A percentile compares a stretch with the other conserved stretches of the same genome.
Evolutionary conservation across 176 grass and related monocot genomes (phyloP).

Genomic region (Leersia perrieri): DNA sequence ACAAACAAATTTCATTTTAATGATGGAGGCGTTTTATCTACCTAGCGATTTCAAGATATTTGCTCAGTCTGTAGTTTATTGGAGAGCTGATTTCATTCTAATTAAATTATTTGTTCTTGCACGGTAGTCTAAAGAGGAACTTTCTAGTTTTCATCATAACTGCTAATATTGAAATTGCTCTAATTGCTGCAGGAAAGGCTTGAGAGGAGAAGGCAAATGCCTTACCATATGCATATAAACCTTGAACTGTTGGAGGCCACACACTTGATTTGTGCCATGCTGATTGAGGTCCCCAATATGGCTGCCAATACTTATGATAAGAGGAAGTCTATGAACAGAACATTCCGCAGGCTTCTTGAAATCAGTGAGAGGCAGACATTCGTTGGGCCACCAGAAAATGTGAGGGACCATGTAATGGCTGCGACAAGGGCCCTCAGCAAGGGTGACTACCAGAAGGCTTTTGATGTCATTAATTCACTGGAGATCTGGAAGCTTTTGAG

Average conservation of each 20-base stretch:
- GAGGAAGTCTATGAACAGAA: conserved; percentile 73
- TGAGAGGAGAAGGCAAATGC: conserved; percentile 95
- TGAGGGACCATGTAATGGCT: conserved; percentile 92
- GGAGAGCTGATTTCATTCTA: conserved; percentile 3
- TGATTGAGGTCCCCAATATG: conserved; percentile 93
- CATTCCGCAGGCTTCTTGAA: conserved; percentile 93
- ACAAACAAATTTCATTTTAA: no score
- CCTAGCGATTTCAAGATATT: neutral
- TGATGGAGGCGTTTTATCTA: no score
- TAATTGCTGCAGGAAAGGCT: conserved; percentile 65
- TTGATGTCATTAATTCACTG: conserved; percentile 58
- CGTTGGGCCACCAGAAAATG: conserved; percentile 87
- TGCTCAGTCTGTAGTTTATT: neutral
- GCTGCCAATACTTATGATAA: conserved; percentile 70
- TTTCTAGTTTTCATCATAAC: neutral
- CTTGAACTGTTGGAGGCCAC: conserved; percentile 92
- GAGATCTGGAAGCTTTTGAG: conserved; percentile 92
- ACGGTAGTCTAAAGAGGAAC: neutral
- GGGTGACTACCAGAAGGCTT: conserved; percentile 75
- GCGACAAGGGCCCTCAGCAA: conserved; percentile 73
- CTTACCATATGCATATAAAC: conserved; percentile 99
- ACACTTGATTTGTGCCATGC: conserved; percentile 91
- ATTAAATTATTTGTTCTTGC: neutral
- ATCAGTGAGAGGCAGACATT: conserved; percentile 90
- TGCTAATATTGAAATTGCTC: conserved; percentile 16